These are phyloP conservation scores for Phytophthora sp. DNA, from an alignment of 352 stramenopile species.

Conservation along the genomic window DNA sequence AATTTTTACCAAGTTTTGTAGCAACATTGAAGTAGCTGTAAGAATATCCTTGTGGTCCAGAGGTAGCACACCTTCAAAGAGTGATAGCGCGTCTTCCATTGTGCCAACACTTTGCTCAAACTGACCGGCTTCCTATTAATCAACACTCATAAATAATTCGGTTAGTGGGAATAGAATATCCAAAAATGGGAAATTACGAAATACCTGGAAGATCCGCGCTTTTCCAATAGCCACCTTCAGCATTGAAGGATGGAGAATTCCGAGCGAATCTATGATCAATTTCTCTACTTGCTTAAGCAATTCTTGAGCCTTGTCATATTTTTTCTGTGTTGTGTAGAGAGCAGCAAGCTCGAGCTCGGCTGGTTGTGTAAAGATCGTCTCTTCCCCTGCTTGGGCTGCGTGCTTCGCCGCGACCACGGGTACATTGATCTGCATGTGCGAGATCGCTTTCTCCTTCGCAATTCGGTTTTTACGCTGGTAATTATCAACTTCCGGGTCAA, in stretches of 20 bases:
- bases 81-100: conserved; percentile 37
- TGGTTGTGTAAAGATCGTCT: conserved; percentile 49
- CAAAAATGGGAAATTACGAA: neutral
- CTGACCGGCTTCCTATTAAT: conserved; percentile 40
- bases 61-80: conserved; percentile 45
- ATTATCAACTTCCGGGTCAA: conserved; percentile 55
- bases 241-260: conserved; percentile 57
- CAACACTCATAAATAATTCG: neutral
- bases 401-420: conserved; percentile 55
- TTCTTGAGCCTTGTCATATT: conserved; percentile 50
- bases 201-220: conserved; percentile 42
- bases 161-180: neutral
- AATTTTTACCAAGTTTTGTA: conserved; percentile 50
- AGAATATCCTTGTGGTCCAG: conserved; percentile 58
- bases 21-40: conserved; percentile 40
- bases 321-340: conserved; percentile 68
- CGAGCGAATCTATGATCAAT: conserved; percentile 44
- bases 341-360: conserved; percentile 58
- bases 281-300: conserved; percentile 41
- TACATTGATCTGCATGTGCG: conserved; percentile 61
- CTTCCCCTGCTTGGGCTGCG: conserved; percentile 44
- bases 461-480: conserved; percentile 51
- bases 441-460: conserved; percentile 59
- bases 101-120: conserved; percentile 24
- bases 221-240: conserved; percentile 60